phyloP scores from a whole-genome alignment of 139 green algal genomes.

The Chlamydomonas schloesseri region DNA sequence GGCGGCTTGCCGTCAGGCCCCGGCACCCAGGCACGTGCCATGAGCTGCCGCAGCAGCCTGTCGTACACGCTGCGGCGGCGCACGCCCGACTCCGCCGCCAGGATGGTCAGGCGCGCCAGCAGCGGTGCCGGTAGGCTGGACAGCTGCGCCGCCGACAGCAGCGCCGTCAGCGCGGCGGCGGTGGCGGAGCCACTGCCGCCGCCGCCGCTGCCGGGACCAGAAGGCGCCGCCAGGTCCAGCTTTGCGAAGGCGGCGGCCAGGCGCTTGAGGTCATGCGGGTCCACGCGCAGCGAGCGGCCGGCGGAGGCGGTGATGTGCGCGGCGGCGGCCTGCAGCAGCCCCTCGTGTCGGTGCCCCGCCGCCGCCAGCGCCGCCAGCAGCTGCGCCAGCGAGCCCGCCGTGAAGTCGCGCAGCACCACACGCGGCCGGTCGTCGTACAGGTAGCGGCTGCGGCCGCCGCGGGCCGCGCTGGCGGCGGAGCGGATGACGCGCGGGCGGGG shows the following conservation, averaged over 20 bases:
- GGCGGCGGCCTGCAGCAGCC: conserved; percentile 5
- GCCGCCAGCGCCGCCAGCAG: conserved; percentile 12
- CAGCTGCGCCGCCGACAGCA: not conserved
- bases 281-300: not conserved
- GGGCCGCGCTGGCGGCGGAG: not conserved
- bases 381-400: conserved; percentile 8
- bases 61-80: not conserved
- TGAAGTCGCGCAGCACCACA: conserved; percentile 38
- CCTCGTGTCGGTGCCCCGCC: conserved; percentile 3
- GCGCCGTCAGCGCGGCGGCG: not conserved
- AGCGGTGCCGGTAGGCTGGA: conserved; percentile 6
- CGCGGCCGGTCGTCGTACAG: conserved; percentile 35
- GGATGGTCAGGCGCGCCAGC: not conserved
- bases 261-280: not conserved
- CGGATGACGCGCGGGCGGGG: not conserved
- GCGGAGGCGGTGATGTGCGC: conserved; percentile 24
- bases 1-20: too few species aligned
- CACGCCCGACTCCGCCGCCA: conserved; percentile 24
- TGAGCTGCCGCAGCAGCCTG: not conserved
- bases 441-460: conserved; percentile 8
- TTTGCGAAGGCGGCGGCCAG: not conserved
- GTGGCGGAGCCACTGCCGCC: not conserved
- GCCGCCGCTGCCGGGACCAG: too few species aligned
- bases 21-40: conserved; percentile 2
- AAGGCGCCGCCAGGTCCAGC: not conserved